Percentiles rank a stretch among this genome's conserved stretches.
Evolutionary conservation across 148 eudicot species (phyloP).

Genomic region (Rhododendron molle): DNA sequence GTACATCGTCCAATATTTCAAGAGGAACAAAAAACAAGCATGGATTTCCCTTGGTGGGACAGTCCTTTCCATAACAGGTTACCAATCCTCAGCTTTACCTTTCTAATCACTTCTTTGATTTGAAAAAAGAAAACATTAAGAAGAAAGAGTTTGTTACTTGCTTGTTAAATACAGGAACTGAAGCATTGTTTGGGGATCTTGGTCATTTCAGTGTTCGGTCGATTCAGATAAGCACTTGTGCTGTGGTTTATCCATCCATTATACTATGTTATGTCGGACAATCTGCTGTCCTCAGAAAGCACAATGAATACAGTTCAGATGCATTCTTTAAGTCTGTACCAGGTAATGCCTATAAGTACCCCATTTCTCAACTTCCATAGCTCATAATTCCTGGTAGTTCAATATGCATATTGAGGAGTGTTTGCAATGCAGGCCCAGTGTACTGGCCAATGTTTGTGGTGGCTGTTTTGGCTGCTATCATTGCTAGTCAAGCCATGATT

Average conservation of each 20-base stretch:
- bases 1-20: conserved; percentile 26
- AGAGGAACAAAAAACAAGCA: conserved; percentile 23
- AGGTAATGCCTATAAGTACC: background rate
- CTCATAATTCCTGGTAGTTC: background rate
- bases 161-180: conserved; percentile 17
- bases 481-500: conserved; percentile 59
- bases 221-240: conserved; percentile 28
- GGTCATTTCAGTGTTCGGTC: conserved; percentile 27
- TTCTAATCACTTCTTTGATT: conserved; percentile 2
- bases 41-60: conserved; percentile 36
- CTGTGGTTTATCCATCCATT: conserved; percentile 19
- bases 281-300: conserved; percentile 19
- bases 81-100: conserved; percentile 6
- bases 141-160: background rate
- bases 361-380: background rate
- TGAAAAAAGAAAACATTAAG: background rate
- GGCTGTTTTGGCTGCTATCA: conserved; percentile 51
- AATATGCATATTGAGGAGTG: background rate
- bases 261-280: conserved; percentile 24
- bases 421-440: conserved; percentile 8
- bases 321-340: conserved; percentile 23
- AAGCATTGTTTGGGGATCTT: conserved; percentile 30
- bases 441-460: conserved; percentile 9
- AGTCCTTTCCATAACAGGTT: conserved; percentile 29
- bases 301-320: conserved; percentile 3